These are phyloP conservation scores for Penicillium bovifimosum DNA, from an alignment of 495 filamentous ascomycete species.

Conservation along the genomic window DNA sequence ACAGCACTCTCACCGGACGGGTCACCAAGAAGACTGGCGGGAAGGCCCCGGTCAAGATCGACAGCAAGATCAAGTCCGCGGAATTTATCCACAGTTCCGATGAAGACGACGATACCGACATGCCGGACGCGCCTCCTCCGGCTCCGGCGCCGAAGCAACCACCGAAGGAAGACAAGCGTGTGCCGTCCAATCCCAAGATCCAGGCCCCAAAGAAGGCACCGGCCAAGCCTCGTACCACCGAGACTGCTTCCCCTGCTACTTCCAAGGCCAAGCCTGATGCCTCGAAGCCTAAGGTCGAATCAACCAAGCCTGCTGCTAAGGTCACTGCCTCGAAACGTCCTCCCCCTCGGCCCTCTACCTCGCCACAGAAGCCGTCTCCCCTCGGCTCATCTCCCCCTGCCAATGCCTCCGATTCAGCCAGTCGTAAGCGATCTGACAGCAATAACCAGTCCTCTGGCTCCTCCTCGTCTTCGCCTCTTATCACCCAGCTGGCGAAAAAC, in stretches of 20 bases:
- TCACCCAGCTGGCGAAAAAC: constrained; percentile 33
- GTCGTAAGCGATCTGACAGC: constrained; percentile 37
- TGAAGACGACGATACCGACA: constrained; percentile 47
- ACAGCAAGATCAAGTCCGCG: constrained; percentile 58
- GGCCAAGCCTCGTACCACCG: constrained; percentile 14
- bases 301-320: constrained; percentile 21
- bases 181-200: constrained; percentile 6
- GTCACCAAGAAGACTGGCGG: constrained; percentile 46
- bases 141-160: constrained; percentile 7
- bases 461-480: constrained; percentile 40
- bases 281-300: constrained; percentile 20
- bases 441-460: constrained; percentile 42
- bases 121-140: constrained; percentile 33
- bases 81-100: constrained; percentile 75
- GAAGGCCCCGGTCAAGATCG: constrained; percentile 40
- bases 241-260: constrained; percentile 3
- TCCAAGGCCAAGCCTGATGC: constrained; percentile 14
- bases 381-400: constrained; percentile 70
- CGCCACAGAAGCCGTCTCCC: constrained; percentile 67
- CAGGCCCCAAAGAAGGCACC: constrained; percentile 7
- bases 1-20: constrained; percentile 47
- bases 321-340: constrained; percentile 33
- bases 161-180: constrained; percentile 12
- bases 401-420: constrained; percentile 62
- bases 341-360: constrained; percentile 42